Evolutionary conservation across 768 basidiomycete genomes (phyloP), one percentile per base, ranked within the genome.

Genomic region (Rhodotorula kratochvilovae): DNA sequence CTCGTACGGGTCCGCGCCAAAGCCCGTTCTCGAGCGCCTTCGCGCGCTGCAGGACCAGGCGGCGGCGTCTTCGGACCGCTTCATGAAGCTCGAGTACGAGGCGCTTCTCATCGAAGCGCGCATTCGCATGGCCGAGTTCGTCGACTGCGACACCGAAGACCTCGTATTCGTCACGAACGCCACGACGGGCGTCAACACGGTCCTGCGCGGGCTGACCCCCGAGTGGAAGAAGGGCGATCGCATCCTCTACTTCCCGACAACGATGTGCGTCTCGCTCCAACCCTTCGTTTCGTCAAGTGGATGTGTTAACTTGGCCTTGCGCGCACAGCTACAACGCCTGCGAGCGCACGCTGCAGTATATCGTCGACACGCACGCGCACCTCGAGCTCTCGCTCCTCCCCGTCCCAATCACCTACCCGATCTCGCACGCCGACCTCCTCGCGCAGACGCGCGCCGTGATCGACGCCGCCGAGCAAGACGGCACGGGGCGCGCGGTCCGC

Each of bases 321-420:
- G n/a, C n/a, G n/a, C n/a, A n/a, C 64, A 74, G 68, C 62, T 77
- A 77, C 55, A 46, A 68, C 45, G 68, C 75, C 8, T 73, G 71
- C 65, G 35, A 42, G 11, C 29, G n/a, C 5, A 60, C 70, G 0
- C 56, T 78, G 1, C 67, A 65, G 23, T 67, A 69, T 62, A 48
- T 78, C 43, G 53, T 71, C 62, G 67, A 76, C 67, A 35, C 63
- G 23, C 66, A 76, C 48, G 68, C 72, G 5, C 64, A 68, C 53
- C 67, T 68, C 55, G 31, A 50, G 3, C 61, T 78, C 5, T 56
- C 58, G 4, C 67, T 75, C 57, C 59, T 76, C 7, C 66, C 73
- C 25, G 59, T 77, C 33, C 10, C 42, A 3, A 12, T 77, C 63
- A 56, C 56, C 25, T 72, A 76, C 54, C 77, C 77, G 0, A 46